phyloP scores from a whole-genome alignment of 2,329 filamentous ascomycete genomes.

The Chaetomiaceae sp. region DNA sequence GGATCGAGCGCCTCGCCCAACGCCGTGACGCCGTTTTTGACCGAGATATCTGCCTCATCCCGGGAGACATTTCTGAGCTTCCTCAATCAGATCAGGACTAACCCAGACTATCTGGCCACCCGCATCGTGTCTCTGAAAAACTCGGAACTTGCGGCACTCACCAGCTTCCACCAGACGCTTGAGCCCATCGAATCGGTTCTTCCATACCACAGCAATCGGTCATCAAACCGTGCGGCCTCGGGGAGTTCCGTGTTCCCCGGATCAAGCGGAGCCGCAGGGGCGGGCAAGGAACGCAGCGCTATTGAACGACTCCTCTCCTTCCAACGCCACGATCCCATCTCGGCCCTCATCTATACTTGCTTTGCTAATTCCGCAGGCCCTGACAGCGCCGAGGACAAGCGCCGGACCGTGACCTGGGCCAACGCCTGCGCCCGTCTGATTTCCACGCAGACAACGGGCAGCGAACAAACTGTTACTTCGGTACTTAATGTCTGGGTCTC shows the following conservation, averaged over 20 bases:
- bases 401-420: conserved; percentile 83
- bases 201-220: conserved; percentile 59
- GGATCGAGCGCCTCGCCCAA: conserved; percentile 36
- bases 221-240: conserved; percentile 40
- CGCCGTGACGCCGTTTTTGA: conserved; percentile 55
- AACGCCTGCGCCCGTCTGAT: conserved; percentile 81
- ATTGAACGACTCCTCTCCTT: conserved; percentile 84
- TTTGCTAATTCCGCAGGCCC: conserved; percentile 83
- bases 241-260: conserved; percentile 31
- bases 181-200: conserved; percentile 82
- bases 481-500: conserved; percentile 84
- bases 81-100: conserved; percentile 74
- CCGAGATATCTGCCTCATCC: conserved; percentile 71
- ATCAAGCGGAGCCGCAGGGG: conserved; percentile 26
- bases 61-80: conserved; percentile 75
- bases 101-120: conserved; percentile 81
- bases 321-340: conserved; percentile 81
- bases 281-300: conserved; percentile 47
- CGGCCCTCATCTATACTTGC: conserved; percentile 79
- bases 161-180: conserved; percentile 71
- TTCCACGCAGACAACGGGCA: conserved; percentile 67
- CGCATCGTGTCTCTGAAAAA: conserved; percentile 72
- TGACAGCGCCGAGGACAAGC: conserved; percentile 73
- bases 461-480: conserved; percentile 75
- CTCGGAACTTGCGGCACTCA: conserved; percentile 71